Base-by-base conservation (phyloP, 306 rosid species). In the Mimosa pudica region DNA sequence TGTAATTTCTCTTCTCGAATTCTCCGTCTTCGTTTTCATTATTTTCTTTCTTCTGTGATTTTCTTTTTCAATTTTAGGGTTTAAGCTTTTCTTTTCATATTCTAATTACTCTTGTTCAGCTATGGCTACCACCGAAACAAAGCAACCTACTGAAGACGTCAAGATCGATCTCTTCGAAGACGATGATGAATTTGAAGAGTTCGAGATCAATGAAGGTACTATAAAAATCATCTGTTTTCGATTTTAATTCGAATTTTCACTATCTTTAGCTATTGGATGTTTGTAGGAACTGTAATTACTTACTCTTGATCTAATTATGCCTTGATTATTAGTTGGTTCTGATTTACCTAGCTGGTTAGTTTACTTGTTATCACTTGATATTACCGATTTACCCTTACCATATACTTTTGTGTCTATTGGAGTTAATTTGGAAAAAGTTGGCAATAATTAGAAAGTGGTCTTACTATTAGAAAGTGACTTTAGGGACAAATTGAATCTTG, bases 131-230 rank as follows among this genome's bases (percentile, higher is more conserved):
- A 76, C 90, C 10, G 97, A 92, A 79, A 80, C 93, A 42, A 88
- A 93, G 75, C 86, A 81, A 1, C 84, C 84, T 16, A 72, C 92
- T 3, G 97, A 93, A 62, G 98, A 87, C 49, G 86, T 88, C 60
- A 93, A 93, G 97, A 82, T 91, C 78, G 98, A 93, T 79, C 92
- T 93, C 71, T 91, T 93, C 74, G 97, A 93, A 80, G 97, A 93
- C 67, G 98, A 93, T 36, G 98, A 91, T 35, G 98, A 93, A 74
- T 93, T 93, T 75, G 94, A 93, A 49, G 97, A 93, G 89, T 93
- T 92, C 80, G 94, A 93, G 49, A 84, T 89, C 82, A 84, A 88
- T 49, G 93, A 88, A 85, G 96, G 97, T 91, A 58, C 33, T 46
- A 12, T 8, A 24, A 7, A 30, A 46, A 33, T 72, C 5, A n/a